Percentiles rank a stretch among this genome's conserved stretches.
Evolutionary conservation across 2,329 filamentous ascomycete genomes (phyloP).

Genomic region (Ophiocordyceps sinensis): DNA sequence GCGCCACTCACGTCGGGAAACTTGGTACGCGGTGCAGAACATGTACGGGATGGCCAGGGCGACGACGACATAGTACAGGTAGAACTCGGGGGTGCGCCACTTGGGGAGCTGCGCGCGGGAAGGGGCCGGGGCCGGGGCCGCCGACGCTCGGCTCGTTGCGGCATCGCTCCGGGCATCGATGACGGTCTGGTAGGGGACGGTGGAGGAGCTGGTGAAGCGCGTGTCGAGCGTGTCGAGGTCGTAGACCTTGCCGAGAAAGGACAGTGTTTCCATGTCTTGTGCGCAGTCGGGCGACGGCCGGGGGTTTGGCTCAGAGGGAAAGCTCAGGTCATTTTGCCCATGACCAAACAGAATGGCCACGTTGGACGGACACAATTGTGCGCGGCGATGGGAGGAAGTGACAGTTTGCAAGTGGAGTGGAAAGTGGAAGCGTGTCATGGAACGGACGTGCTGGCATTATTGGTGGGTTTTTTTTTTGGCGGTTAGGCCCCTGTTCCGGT

Average conservation of each 20-base stretch:
- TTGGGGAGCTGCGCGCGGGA: constrained; percentile 46
- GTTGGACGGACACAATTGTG: too few relatives aligned
- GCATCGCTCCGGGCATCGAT: constrained; percentile 35
- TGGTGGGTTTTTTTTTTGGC: too few relatives aligned
- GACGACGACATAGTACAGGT: constrained; percentile 62
- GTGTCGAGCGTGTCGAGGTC: constrained; percentile 48
- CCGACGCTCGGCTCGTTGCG: constrained; percentile 15
- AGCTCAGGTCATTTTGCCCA: too few relatives aligned
- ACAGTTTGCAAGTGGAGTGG: too few relatives aligned
- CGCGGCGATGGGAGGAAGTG: too few relatives aligned
- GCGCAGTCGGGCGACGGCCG: too few relatives aligned
- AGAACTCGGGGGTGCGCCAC: constrained; percentile 84
- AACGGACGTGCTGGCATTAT: too few relatives aligned
- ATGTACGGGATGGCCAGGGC: constrained; percentile 59
- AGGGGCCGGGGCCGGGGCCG: constrained; percentile 23
- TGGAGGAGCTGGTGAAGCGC: constrained; percentile 54
- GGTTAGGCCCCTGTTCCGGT: too few relatives aligned
- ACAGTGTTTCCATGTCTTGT: constrained; percentile 22
- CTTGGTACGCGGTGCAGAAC: constrained; percentile 79
- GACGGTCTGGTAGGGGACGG: constrained; percentile 47
- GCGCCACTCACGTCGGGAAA: constrained; percentile 55
- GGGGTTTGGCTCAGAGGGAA: too few relatives aligned
- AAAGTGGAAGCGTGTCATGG: not conserved
- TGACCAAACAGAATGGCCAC: too few relatives aligned
- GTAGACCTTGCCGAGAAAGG: constrained; percentile 40